A percentile compares a stretch with the other conserved stretches of the same genome.
Evolutionary conservation across 2,329 filamentous ascomycete species (phyloP).

Genomic region (Fusarium fujikuroi): DNA sequence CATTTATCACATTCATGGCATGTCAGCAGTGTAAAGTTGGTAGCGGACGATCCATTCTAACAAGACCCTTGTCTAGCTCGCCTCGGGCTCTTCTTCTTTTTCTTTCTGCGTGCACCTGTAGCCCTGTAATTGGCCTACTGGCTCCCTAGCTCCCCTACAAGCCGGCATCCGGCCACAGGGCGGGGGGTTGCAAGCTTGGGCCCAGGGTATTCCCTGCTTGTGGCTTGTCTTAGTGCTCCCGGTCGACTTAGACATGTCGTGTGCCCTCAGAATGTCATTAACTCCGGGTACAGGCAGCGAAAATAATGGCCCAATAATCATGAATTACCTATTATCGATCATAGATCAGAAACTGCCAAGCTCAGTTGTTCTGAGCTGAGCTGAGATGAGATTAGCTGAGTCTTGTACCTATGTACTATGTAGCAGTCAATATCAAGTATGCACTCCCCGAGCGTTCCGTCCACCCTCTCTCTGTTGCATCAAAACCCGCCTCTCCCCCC

Average conservation of each 20-base stretch:
- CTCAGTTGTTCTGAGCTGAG: neutral
- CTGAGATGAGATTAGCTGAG: neutral
- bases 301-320: neutral
- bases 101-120: slow-evolving; percentile 3
- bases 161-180: slow-evolving; percentile 26
- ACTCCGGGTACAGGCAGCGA: slow-evolving; percentile 12
- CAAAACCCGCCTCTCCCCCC: slow-evolving; percentile 24
- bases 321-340: neutral
- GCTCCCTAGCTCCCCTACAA: neutral
- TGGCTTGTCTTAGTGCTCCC: slow-evolving; percentile 14
- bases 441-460: slow-evolving; percentile 21
- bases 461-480: slow-evolving; percentile 6
- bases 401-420: neutral
- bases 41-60: slow-evolving; percentile 22
- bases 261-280: slow-evolving; percentile 20
- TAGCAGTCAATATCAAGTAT: slow-evolving; percentile 9
- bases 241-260: slow-evolving; percentile 29
- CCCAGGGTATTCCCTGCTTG: slow-evolving; percentile 21
- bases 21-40: slow-evolving; percentile 22
- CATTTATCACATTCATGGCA: slow-evolving; percentile 9
- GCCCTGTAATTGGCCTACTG: slow-evolving; percentile 8
- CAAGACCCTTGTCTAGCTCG: slow-evolving; percentile 16
- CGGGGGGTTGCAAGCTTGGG: slow-evolving; percentile 15
- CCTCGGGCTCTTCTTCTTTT: slow-evolving; percentile 9
- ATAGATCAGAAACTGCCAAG: neutral